Conservation (phyloP, 1,284 basidiomycete species). For the Ustilago curta region DNA sequence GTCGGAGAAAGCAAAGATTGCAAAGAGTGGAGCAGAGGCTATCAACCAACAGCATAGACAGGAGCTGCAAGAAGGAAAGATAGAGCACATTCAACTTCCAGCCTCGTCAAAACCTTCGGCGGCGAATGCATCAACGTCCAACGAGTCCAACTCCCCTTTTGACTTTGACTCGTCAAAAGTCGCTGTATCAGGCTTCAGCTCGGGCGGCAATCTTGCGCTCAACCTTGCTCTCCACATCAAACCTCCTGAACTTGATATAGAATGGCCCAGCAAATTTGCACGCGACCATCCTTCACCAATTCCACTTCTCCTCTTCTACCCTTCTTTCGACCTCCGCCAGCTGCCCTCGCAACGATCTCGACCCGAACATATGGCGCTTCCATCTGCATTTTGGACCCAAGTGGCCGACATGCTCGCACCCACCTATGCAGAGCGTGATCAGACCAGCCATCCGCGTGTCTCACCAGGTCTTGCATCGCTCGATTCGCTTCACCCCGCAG, state of each 20-base stretch:
- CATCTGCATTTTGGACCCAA: slow-evolving; percentile 34
- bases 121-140: not conserved
- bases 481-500: slow-evolving; percentile 44
- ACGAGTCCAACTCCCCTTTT: slow-evolving; percentile 1
- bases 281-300: slow-evolving; percentile 35
- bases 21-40: slow-evolving; percentile 17
- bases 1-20: slow-evolving; percentile 28
- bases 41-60: slow-evolving; percentile 27
- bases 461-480: slow-evolving; percentile 54
- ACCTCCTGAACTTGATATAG: slow-evolving; percentile 36
- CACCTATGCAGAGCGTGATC: slow-evolving; percentile 46
- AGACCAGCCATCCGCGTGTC: slow-evolving; percentile 47
- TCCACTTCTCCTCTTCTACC: slow-evolving; percentile 57
- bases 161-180: slow-evolving; percentile 41
- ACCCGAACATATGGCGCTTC: slow-evolving; percentile 41
- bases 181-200: slow-evolving; percentile 60
- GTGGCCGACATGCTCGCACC: slow-evolving; percentile 48
- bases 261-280: slow-evolving; percentile 42
- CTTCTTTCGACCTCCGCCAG: slow-evolving; percentile 55
- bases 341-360: slow-evolving; percentile 45
- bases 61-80: slow-evolving; percentile 33
- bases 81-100: slow-evolving; percentile 25
- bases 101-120: not conserved
- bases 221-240: slow-evolving; percentile 48
- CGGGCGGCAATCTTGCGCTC: slow-evolving; percentile 64